Percentiles rank a stretch among this genome's conserved stretches.
These are phyloP conservation scores for Boletus vermiculosoides DNA, from an alignment of 768 basidiomycete genomes.

Conservation along the genomic window DNA sequence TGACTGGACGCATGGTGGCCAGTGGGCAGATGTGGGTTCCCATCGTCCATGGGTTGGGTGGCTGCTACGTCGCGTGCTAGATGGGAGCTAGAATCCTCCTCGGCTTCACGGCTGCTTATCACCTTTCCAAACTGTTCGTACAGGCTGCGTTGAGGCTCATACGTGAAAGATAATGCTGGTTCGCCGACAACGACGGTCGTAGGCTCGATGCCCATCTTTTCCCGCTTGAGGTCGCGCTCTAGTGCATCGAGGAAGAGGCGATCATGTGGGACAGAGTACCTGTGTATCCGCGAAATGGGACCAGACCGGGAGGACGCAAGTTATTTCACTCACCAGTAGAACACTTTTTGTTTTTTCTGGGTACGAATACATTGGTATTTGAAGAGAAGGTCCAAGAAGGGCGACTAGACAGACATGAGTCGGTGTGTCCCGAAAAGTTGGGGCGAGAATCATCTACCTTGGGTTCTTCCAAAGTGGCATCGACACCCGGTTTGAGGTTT, in stretches of 20 bases:
- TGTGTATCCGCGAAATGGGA: conserved; percentile 28
- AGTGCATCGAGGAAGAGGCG: conserved; percentile 95
- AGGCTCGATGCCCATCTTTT: conserved; percentile 85
- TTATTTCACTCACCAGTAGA: conserved; percentile 73
- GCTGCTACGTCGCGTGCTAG: conserved; percentile 27
- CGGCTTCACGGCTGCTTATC: conserved; percentile 35
- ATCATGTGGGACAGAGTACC: conserved; percentile 97
- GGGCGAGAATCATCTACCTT: conserved; percentile 55
- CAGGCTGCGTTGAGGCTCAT: conserved; percentile 80
- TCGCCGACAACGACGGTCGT: conserved; percentile 77
- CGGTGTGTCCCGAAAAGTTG: background rate
- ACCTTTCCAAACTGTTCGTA: conserved; percentile 82
- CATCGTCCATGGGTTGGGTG: conserved; percentile 11
- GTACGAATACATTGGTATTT: conserved; percentile 97
- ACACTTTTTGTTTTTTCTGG: conserved; percentile 99
- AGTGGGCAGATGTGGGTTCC: conserved; percentile 15
- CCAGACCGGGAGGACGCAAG: background rate
- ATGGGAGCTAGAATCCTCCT: conserved; percentile 35
- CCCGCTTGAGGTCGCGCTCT: conserved; percentile 93
- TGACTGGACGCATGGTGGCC: conserved; percentile 6
- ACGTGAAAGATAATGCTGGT: conserved; percentile 85
- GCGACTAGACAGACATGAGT: conserved; percentile 52
- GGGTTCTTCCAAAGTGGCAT: conserved; percentile 93
- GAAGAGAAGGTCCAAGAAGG: conserved; percentile 91
- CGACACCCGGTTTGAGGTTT: conserved; percentile 90